These are phyloP conservation scores for Ulmus americana DNA, from an alignment of 331 rosid genomes.

Conservation along the genomic window DNA sequence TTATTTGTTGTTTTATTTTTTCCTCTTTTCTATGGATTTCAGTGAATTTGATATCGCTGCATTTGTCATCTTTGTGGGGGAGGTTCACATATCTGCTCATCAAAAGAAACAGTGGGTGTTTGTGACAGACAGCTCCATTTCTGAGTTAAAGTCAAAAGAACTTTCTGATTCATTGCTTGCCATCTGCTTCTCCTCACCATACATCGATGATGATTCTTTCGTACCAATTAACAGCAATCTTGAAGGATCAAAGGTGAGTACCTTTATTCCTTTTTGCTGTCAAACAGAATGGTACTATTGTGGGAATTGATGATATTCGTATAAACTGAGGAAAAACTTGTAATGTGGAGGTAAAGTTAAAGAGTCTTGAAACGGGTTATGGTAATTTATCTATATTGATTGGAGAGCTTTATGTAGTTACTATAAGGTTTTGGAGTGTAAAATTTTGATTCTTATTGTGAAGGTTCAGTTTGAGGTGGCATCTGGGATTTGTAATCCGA, in stretches of 20 bases:
- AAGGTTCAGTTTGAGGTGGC: too few species aligned
- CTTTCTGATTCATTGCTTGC: constrained; percentile 55
- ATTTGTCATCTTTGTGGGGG: constrained; percentile 70
- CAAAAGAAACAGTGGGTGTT: constrained; percentile 84
- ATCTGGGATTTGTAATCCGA: too few species aligned
- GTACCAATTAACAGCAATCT: constrained; percentile 60
- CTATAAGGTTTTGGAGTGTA: too few species aligned
- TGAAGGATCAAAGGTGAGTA: constrained; percentile 59
- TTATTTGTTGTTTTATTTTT: background rate
- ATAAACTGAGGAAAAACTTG: background rate
- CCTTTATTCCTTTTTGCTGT: constrained; percentile 6
- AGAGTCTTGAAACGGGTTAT: background rate
- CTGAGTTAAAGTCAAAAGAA: constrained; percentile 38
- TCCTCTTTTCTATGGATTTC: constrained; percentile 12
- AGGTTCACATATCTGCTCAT: constrained; percentile 41
- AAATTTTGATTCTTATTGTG: too few species aligned
- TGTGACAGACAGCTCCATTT: constrained; percentile 66
- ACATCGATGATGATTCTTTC: constrained; percentile 41
- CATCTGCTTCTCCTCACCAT: constrained; percentile 65
- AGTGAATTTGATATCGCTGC: constrained; percentile 84
- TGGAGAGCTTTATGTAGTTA: too few species aligned
- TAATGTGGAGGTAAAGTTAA: background rate
- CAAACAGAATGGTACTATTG: background rate
- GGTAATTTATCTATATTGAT: too few species aligned
- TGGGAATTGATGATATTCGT: too few species aligned